Evolutionary conservation across 345 rosid species (phyloP).

Genomic region (Luvunga scandens): DNA sequence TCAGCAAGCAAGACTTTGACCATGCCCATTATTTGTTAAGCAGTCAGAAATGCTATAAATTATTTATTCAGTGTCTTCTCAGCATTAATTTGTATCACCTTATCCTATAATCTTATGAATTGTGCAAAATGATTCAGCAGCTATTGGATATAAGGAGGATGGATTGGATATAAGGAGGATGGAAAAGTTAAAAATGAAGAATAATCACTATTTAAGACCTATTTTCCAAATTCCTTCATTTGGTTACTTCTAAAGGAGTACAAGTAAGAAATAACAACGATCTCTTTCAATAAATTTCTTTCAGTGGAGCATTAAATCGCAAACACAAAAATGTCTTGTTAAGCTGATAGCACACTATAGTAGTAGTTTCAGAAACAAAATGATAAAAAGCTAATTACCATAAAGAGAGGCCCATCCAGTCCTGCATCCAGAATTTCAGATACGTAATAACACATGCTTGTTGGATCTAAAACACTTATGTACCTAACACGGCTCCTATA

Average conservation of each 20-base stretch:
- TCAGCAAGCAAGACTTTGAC: not conserved
- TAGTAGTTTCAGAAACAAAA: not conserved
- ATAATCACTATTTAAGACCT: not conserved
- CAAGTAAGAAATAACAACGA: not conserved
- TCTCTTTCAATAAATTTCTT: not conserved
- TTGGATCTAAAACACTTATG: constrained; percentile 77
- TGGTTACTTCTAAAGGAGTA: no score
- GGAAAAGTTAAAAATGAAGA: not conserved
- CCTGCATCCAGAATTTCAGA: constrained; percentile 92
- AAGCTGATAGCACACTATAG: not conserved
- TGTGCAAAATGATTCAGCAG: not conserved
- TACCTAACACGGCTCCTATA: constrained; percentile 88
- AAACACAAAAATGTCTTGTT: not conserved
- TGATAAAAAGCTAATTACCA: constrained; percentile 47
- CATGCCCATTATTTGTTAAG: not conserved
- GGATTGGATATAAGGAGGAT: no score
- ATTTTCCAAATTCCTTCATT: no score
- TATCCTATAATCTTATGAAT: not conserved
- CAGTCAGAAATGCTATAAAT: not conserved
- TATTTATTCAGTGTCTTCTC: not conserved
- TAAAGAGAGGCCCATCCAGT: constrained; percentile 65
- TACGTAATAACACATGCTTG: constrained; percentile 64
- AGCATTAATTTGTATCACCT: not conserved
- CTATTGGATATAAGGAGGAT: not conserved
- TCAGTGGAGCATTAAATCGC: not conserved